Evolutionary conservation across 2,329 filamentous ascomycete species (phyloP).

Genomic region (Chalaropsis ovoidea): DNA sequence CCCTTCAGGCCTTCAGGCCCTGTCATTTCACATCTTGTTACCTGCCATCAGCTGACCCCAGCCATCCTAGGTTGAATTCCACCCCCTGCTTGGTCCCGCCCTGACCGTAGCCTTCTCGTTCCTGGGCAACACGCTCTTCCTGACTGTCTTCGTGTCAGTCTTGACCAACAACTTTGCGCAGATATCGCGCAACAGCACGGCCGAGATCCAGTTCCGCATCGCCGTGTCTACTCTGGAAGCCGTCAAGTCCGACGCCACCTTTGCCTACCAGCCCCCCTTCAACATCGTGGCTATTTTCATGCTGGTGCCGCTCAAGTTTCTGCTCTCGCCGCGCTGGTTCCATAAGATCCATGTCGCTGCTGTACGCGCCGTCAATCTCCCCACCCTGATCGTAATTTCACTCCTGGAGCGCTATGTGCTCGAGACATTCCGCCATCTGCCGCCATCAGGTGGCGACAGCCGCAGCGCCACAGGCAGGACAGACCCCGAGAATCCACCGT

Average conservation of each 20-base stretch:
- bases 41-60: slow-evolving; percentile 32
- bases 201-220: slow-evolving; percentile 74
- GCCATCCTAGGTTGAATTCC: slow-evolving; percentile 60
- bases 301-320: slow-evolving; percentile 64
- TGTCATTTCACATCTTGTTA: not conserved
- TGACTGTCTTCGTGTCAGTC: slow-evolving; percentile 84
- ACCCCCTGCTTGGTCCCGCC: slow-evolving; percentile 66
- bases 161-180: slow-evolving; percentile 73
- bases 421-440: slow-evolving; percentile 31
- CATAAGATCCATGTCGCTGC: slow-evolving; percentile 78
- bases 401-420: slow-evolving; percentile 59
- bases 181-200: slow-evolving; percentile 63
- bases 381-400: slow-evolving; percentile 61
- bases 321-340: slow-evolving; percentile 75
- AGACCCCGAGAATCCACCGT: slow-evolving; percentile 25
- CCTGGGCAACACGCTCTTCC: slow-evolving; percentile 74
- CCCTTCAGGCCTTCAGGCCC: not conserved
- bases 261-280: slow-evolving; percentile 73
- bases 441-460: slow-evolving; percentile 26
- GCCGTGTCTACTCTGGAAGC: slow-evolving; percentile 76
- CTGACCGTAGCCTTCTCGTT: slow-evolving; percentile 80
- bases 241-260: slow-evolving; percentile 74
- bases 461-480: not conserved
- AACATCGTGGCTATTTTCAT: slow-evolving; percentile 68
- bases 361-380: slow-evolving; percentile 64